phyloP scores from a whole-genome alignment of 1,284 basidiomycete genomes.

The Cutaneotrichosporon daszewskae region DNA sequence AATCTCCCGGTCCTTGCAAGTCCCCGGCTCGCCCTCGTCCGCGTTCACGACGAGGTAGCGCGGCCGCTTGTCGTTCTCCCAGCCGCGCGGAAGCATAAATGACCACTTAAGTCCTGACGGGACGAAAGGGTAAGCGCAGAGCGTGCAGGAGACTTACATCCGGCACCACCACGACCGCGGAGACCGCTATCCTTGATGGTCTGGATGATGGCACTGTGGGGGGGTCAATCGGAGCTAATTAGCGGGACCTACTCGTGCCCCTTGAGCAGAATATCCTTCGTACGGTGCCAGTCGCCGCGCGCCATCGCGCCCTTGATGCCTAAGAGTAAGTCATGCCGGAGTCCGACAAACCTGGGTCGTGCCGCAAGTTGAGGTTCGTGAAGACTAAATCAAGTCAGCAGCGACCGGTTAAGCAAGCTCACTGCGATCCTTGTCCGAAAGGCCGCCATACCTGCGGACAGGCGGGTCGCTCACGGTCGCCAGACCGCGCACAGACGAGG shows the following conservation, averaged over 20 bases:
- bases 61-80: slow-evolving; percentile 89
- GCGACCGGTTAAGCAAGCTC: too few species aligned
- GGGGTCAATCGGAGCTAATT: too few species aligned
- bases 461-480: slow-evolving; percentile 73
- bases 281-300: slow-evolving; percentile 95
- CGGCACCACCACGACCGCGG: slow-evolving; percentile 92
- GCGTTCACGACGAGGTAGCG: slow-evolving; percentile 97
- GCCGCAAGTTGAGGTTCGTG: background rate
- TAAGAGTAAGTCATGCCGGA: background rate
- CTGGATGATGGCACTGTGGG: too few species aligned
- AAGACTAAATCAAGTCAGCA: too few species aligned
- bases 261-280: slow-evolving; percentile 91
- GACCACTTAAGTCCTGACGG: background rate
- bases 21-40: slow-evolving; percentile 97
- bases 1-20: slow-evolving; percentile 98
- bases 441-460: slow-evolving; percentile 76
- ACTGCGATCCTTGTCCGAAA: slow-evolving; percentile 92
- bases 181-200: slow-evolving; percentile 93
- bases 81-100: slow-evolving; percentile 80
- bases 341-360: too few species aligned
- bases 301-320: slow-evolving; percentile 79
- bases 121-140: too few species aligned
- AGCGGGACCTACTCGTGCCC: slow-evolving; percentile 71
- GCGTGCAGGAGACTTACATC: too few species aligned
- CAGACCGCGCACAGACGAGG: slow-evolving; percentile 40